Evolutionary conservation across 495 filamentous ascomycete species (phyloP).

Genomic region (Neurospora terricola): DNA sequence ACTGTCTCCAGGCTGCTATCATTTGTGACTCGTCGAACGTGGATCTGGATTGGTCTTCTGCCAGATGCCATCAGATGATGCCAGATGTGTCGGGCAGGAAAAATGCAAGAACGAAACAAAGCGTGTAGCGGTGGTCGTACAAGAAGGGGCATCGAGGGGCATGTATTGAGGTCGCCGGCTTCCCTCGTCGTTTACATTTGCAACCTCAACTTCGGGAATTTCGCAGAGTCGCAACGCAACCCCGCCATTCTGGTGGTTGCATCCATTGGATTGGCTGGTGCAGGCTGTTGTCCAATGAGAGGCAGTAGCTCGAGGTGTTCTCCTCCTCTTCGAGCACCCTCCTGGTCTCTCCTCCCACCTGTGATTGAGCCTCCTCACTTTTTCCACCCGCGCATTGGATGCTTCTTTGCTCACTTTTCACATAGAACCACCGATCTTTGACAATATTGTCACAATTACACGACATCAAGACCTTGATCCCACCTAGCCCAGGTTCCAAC

Average conservation of each 20-base stretch:
- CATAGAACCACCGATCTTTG: background rate
- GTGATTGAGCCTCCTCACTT: background rate
- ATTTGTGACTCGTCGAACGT: background rate
- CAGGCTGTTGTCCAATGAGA: background rate
- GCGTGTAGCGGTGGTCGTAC: too few relatives aligned
- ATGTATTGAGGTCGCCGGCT: background rate
- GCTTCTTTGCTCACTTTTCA: background rate
- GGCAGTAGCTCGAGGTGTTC: background rate
- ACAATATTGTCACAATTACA: background rate
- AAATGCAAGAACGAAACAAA: too few relatives aligned
- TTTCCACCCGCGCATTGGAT: background rate
- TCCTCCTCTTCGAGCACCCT: background rate
- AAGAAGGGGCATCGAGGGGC: background rate
- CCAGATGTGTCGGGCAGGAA: background rate
- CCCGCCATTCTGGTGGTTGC: background rate
- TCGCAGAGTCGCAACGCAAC: background rate
- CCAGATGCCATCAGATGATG: background rate
- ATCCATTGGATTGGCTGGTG: background rate
- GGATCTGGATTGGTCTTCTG: background rate
- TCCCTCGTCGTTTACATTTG: background rate
- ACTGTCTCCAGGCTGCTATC: background rate
- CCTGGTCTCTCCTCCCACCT: background rate
- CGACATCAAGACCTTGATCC: background rate
- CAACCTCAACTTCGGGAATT: background rate
- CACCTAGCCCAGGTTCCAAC: background rate